A percentile compares a stretch with the other conserved stretches of the same genome.
phyloP scores from a whole-genome alignment of 345 rosid genomes.

The Draba incana region DNA sequence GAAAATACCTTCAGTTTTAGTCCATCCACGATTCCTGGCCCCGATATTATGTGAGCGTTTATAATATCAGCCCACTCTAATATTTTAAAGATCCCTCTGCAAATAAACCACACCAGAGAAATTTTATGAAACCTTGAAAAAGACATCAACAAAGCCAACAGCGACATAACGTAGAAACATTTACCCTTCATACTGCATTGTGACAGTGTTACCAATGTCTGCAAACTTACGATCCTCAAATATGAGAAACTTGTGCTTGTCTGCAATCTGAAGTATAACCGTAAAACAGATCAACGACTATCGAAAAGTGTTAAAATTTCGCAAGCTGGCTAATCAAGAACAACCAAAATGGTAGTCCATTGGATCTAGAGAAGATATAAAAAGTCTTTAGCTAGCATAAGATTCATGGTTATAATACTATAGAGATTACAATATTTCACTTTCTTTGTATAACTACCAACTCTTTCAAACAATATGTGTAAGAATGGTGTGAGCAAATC shows the following conservation, averaged over 20 bases:
- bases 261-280: constrained; percentile 66
- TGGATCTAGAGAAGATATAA: background rate
- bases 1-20: constrained; percentile 76
- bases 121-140: background rate
- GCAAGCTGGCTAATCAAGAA: background rate
- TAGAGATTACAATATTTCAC: background rate
- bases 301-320: background rate
- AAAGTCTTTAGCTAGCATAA: background rate
- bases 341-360: background rate
- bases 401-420: background rate
- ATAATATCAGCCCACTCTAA: constrained; percentile 96
- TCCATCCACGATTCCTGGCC: constrained; percentile 96
- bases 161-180: background rate
- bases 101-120: background rate
- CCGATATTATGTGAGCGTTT: constrained; percentile 88
- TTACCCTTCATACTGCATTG: constrained; percentile 98
- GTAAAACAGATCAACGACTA: constrained; percentile 10
- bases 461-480: background rate
- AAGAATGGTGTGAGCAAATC: background rate
- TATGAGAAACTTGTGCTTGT: constrained; percentile 78
- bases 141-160: constrained; percentile 5
- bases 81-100: constrained; percentile 83
- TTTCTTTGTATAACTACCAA: background rate
- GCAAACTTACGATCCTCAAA: constrained; percentile 99
- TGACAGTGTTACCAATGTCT: constrained; percentile 97